phyloP scores from a whole-genome alignment of 2,329 filamentous ascomycete species.

The Exophiala spinifera region DNA sequence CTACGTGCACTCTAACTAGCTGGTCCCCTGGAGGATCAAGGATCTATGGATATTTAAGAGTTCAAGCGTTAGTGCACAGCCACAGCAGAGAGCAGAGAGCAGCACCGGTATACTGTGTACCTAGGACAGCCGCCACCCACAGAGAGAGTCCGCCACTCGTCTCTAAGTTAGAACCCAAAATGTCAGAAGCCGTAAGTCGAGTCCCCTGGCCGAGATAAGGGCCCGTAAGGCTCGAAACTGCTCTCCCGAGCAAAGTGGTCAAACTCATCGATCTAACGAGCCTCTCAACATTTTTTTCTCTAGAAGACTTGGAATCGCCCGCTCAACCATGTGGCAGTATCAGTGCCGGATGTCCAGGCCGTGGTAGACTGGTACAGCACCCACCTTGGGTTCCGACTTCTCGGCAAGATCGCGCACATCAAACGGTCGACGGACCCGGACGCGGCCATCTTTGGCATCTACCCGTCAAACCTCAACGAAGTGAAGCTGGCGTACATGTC shows the following conservation, averaged over 20 bases:
- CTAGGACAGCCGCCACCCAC: no score
- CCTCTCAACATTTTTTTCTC: background rate
- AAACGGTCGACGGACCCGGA: constrained; percentile 38
- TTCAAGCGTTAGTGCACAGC: no score
- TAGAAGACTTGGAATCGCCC: constrained; percentile 3
- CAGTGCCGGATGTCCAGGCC: constrained; percentile 12
- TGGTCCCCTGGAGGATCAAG: no score
- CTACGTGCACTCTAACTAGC: background rate
- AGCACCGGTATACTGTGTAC: no score
- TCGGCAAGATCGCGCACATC: constrained; percentile 33
- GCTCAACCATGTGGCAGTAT: constrained; percentile 13
- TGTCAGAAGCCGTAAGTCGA: no score
- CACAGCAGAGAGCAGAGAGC: no score
- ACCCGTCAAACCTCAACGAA: constrained; percentile 31
- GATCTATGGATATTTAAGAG: no score
- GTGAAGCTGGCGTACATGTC: constrained; percentile 34
- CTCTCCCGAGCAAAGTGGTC: no score
- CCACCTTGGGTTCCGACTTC: constrained; percentile 20
- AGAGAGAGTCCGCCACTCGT: no score
- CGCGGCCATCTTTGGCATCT: constrained; percentile 42
- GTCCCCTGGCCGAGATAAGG: no score
- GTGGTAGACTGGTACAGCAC: constrained; percentile 12
- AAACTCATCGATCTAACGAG: background rate
- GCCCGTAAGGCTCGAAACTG: no score
- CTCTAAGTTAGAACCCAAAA: no score